These are phyloP conservation scores for Stagonosporopsis cucurbitacearum DNA, from an alignment of 2,329 filamentous ascomycete species.

Conservation along the genomic window DNA sequence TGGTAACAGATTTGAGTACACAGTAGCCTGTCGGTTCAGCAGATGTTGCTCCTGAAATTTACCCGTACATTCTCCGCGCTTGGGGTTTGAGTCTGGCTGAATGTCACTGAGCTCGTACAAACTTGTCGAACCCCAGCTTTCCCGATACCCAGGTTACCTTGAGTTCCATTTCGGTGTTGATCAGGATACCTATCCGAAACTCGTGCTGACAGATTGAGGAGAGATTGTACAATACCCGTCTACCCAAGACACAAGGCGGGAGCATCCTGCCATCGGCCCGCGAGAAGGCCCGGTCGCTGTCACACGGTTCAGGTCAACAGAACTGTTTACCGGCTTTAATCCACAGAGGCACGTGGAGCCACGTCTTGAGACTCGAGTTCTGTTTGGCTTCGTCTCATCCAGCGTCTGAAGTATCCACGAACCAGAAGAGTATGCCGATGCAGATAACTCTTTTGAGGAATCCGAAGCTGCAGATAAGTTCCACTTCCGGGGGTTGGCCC, in stretches of 20 bases:
- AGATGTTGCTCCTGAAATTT: neutral
- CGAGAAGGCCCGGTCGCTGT: conserved; percentile 12
- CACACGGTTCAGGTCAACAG: neutral
- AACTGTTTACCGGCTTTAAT: conserved; percentile 1
- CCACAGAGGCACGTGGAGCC: conserved; percentile 4
- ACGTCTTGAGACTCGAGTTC: neutral
- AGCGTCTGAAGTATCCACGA: neutral
- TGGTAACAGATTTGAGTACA: neutral
- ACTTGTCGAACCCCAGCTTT: neutral
- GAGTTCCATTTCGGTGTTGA: neutral
- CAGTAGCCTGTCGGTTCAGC: neutral
- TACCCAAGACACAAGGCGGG: neutral
- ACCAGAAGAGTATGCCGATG: neutral
- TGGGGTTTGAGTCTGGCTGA: neutral
- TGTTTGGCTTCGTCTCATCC: neutral
- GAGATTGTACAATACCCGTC: conserved; percentile 1
- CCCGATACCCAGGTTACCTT: neutral
- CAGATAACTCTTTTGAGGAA: neutral
- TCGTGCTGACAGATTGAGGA: neutral
- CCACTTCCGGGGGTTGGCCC: neutral
- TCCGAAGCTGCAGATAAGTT: neutral
- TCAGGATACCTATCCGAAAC: neutral
- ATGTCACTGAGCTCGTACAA: neutral
- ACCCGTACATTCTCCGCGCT: neutral
- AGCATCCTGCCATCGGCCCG: conserved; percentile 9